phyloP scores from a whole-genome alignment of 2,329 filamentous ascomycete genomes.

The Paramyrothecium roridum region DNA sequence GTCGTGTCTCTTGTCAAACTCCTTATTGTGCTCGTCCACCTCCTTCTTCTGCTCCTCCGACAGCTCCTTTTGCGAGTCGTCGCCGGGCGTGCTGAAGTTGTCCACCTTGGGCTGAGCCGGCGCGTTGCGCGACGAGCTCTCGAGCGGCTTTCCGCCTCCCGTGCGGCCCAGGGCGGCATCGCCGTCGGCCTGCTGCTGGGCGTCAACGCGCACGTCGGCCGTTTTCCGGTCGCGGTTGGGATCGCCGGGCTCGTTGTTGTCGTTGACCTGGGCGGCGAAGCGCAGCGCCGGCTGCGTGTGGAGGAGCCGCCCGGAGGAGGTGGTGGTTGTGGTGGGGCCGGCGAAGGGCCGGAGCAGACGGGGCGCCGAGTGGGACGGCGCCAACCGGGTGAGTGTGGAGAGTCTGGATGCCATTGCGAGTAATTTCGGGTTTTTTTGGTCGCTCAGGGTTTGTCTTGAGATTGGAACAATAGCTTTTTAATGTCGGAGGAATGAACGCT shows the following conservation, averaged over 20 bases:
- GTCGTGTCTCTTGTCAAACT: slow-evolving; percentile 55
- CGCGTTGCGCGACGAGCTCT: slow-evolving; percentile 25
- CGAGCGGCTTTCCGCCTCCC: slow-evolving; percentile 34
- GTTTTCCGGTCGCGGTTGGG: not conserved
- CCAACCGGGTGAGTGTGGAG: not conserved
- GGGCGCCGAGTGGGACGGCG: not conserved
- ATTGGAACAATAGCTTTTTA: too few species aligned
- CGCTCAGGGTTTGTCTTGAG: too few species aligned
- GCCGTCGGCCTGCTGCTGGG: slow-evolving; percentile 23
- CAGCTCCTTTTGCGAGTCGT: slow-evolving; percentile 24
- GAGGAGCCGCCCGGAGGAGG: not conserved
- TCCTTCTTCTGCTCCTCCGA: slow-evolving; percentile 51
- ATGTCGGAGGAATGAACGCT: too few species aligned
- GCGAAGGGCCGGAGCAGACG: not conserved
- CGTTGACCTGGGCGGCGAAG: not conserved
- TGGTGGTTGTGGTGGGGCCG: not conserved
- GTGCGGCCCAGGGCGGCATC: slow-evolving; percentile 29
- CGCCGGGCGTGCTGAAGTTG: slow-evolving; percentile 41
- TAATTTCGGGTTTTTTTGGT: too few species aligned
- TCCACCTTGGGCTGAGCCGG: slow-evolving; percentile 49
- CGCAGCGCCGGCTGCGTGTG: not conserved
- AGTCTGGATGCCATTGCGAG: not conserved
- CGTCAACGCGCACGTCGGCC: not conserved
- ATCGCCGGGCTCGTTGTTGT: not conserved
- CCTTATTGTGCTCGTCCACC: slow-evolving; percentile 55